These are phyloP conservation scores for Ceratocystis lukuohia DNA, from an alignment of 2,329 filamentous ascomycete species.

Conservation along the genomic window DNA sequence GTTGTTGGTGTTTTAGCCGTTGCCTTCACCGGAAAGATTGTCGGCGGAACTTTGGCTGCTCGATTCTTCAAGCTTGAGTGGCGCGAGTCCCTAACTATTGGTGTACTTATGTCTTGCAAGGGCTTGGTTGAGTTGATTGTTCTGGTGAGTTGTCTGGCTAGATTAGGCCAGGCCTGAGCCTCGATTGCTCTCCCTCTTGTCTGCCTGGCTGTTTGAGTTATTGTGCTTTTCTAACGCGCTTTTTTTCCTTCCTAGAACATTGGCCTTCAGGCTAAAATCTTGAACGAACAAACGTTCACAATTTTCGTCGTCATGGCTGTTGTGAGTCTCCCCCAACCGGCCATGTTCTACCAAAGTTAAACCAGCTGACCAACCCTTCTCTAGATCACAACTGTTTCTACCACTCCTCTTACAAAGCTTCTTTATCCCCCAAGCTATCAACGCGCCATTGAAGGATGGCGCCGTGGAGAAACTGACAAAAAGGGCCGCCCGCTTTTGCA, in stretches of 20 bases:
- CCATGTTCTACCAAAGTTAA: not conserved
- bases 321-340: not conserved
- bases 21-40: slow-evolving; percentile 74
- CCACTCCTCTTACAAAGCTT: slow-evolving; percentile 59
- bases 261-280: slow-evolving; percentile 67
- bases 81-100: slow-evolving; percentile 81
- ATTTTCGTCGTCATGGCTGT: slow-evolving; percentile 87
- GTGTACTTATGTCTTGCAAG: slow-evolving; percentile 90
- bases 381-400: slow-evolving; percentile 68
- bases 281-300: slow-evolving; percentile 71
- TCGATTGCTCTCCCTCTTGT: slow-evolving; percentile 24
- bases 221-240: not conserved
- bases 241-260: slow-evolving; percentile 39
- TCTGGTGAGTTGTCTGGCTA: slow-evolving; percentile 39
- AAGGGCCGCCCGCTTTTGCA: slow-evolving; percentile 34
- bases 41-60: slow-evolving; percentile 69
- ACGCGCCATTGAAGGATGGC: slow-evolving; percentile 42
- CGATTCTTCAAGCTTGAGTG: slow-evolving; percentile 65
- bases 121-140: slow-evolving; percentile 90
- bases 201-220: too few species aligned
- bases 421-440: slow-evolving; percentile 59
- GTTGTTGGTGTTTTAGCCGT: slow-evolving; percentile 69
- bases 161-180: not conserved
- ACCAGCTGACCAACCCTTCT: slow-evolving; percentile 20
- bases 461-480: slow-evolving; percentile 84